These are phyloP conservation scores for Nitzschia palea DNA, from an alignment of 108 stramenopile genomes.

Conservation along the genomic window DNA sequence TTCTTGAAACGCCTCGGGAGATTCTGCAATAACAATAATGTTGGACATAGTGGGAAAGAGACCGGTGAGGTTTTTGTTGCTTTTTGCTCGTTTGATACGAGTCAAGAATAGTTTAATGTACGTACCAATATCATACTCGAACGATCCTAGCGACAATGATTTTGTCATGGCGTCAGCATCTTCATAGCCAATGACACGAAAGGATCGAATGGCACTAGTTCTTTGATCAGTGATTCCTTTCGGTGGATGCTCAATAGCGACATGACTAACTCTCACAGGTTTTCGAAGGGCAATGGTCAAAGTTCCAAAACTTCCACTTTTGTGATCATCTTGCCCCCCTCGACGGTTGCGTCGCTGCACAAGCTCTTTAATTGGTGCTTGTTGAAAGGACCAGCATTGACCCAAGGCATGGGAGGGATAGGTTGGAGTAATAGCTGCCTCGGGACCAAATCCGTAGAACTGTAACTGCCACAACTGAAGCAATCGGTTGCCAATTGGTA, in stretches of 20 bases:
- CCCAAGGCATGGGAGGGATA: slow-evolving; percentile 57
- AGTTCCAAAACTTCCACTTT: slow-evolving; percentile 61
- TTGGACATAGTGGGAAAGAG: neutral
- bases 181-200: slow-evolving; percentile 70
- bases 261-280: slow-evolving; percentile 46
- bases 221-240: slow-evolving; percentile 29
- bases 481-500: slow-evolving; percentile 72
- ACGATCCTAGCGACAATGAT: slow-evolving; percentile 58
- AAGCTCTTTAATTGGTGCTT: slow-evolving; percentile 27
- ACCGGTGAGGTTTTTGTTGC: neutral
- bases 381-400: slow-evolving; percentile 83
- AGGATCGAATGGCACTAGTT: slow-evolving; percentile 48
- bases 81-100: neutral
- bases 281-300: slow-evolving; percentile 54
- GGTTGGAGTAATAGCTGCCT: slow-evolving; percentile 72
- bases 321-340: slow-evolving; percentile 21
- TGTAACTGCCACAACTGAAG: slow-evolving; percentile 48
- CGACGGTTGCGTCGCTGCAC: slow-evolving; percentile 12
- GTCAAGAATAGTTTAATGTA: neutral
- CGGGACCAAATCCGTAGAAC: slow-evolving; percentile 83
- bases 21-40: neutral
- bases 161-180: slow-evolving; percentile 52
- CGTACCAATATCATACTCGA: slow-evolving; percentile 42
- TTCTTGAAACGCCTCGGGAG: slow-evolving; percentile 41
- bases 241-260: slow-evolving; percentile 71